These are phyloP conservation scores for Astragalus membranaceus DNA, from an alignment of 306 rosid species.

Conservation along the genomic window DNA sequence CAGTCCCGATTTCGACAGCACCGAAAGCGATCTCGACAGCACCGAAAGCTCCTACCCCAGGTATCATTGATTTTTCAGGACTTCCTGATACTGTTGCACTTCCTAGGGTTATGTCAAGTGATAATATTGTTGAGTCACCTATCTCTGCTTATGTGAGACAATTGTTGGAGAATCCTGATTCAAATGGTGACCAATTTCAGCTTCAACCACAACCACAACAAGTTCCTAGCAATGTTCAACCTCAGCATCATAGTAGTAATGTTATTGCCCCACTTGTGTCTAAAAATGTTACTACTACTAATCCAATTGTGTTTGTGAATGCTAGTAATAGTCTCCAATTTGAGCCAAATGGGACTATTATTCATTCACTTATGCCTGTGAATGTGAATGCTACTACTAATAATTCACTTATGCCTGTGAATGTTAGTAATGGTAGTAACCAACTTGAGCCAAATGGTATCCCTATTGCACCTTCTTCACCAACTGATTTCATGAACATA, in stretches of 20 bases:
- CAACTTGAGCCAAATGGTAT: background rate
- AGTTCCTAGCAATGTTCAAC: conserved; percentile 18
- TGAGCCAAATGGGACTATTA: background rate
- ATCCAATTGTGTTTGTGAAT: background rate
- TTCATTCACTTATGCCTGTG: background rate
- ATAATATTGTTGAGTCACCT: conserved; percentile 60
- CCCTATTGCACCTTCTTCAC: conserved; percentile 53
- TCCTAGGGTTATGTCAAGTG: conserved; percentile 31
- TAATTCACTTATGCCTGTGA: background rate
- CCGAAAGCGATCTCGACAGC: background rate
- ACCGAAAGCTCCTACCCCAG: conserved; percentile 27
- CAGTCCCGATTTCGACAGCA: no score
- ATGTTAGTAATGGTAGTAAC: conserved; percentile 1
- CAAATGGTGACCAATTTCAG: conserved; percentile 32
- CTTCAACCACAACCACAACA: conserved; percentile 17
- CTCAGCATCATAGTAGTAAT: no score
- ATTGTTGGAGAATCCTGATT: conserved; percentile 48
- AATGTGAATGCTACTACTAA: background rate
- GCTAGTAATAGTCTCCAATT: background rate
- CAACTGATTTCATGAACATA: background rate
- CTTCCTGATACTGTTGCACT: background rate
- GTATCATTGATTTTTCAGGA: background rate
- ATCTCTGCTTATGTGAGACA: conserved; percentile 66
- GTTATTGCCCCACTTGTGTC: no score
- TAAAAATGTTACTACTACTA: no score